A percentile compares a stretch with the other conserved stretches of the same genome.
phyloP scores from a whole-genome alignment of 2,329 filamentous ascomycete species.

The Aspergillus glaucus region DNA sequence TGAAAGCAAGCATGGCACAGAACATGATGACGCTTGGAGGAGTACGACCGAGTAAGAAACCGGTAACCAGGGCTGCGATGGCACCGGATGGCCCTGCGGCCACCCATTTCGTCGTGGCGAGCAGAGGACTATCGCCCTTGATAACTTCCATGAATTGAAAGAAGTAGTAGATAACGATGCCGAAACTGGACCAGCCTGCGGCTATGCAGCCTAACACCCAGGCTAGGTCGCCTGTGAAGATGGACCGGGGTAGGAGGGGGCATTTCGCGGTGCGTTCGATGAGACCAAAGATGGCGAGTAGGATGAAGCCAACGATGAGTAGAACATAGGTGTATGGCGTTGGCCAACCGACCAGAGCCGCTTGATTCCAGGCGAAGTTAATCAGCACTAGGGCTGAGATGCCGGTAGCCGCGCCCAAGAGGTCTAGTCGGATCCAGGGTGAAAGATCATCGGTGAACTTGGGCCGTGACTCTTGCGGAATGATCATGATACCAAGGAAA shows the following conservation, averaged over 20 bases:
- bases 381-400: conserved; percentile 53
- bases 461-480: conserved; percentile 6
- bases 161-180: conserved; percentile 48
- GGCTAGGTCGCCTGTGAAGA: conserved; percentile 41
- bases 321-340: conserved; percentile 48
- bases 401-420: conserved; percentile 38
- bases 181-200: conserved; percentile 51
- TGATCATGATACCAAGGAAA: conserved; percentile 21
- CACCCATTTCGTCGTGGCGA: conserved; percentile 20
- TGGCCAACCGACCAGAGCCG: conserved; percentile 52
- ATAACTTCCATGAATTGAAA: conserved; percentile 46
- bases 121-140: conserved; percentile 20
- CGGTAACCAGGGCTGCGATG: conserved; percentile 28
- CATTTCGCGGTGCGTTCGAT: conserved; percentile 40
- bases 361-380: conserved; percentile 62
- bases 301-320: conserved; percentile 50
- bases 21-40: conserved; percentile 28
- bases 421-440: conserved; percentile 24
- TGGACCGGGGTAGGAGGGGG: conserved; percentile 52
- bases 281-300: conserved; percentile 50
- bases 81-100: conserved; percentile 23
- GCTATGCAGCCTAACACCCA: conserved; percentile 53
- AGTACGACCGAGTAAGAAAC: conserved; percentile 26
- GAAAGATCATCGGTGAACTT: conserved; percentile 2
- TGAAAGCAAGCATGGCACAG: conserved; percentile 21